A percentile compares a stretch with the other conserved stretches of the same genome.
These are phyloP conservation scores for Diplodia scrobiculata DNA, from an alignment of 2,329 filamentous ascomycete genomes.

Conservation along the genomic window DNA sequence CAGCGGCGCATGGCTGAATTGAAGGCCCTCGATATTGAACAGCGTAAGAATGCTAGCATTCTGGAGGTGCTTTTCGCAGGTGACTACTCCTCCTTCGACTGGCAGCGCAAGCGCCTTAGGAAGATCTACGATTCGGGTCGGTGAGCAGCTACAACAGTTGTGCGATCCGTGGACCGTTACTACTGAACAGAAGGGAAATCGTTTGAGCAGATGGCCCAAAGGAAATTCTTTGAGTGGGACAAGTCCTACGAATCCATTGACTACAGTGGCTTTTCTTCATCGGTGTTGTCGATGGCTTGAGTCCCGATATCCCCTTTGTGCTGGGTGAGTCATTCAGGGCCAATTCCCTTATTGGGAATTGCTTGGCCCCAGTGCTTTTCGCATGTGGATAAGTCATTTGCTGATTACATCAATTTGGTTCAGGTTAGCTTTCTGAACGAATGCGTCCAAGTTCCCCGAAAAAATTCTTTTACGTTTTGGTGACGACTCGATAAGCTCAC, in stretches of 20 bases:
- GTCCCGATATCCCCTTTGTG: background rate
- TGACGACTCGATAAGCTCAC: background rate
- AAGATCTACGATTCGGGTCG: slow-evolving; percentile 13
- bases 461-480: background rate
- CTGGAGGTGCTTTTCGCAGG: slow-evolving; percentile 73
- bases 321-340: background rate
- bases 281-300: background rate
- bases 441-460: background rate
- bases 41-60: slow-evolving; percentile 57
- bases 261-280: background rate
- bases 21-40: slow-evolving; percentile 36
- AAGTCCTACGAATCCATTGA: background rate
- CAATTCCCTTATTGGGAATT: background rate
- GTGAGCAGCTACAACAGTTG: background rate
- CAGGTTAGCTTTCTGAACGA: background rate
- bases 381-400: background rate
- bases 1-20: slow-evolving; percentile 61
- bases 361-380: background rate
- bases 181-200: background rate
- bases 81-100: slow-evolving; percentile 73
- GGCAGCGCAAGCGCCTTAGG: slow-evolving; percentile 61
- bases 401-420: background rate
- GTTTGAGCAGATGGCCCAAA: background rate
- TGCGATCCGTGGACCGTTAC: background rate
- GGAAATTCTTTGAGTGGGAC: background rate